Percentiles rank a stretch among this genome's conserved stretches.
Conservation (phyloP, 1,284 basidiomycete species). For the Leccinum fallax region DNA sequence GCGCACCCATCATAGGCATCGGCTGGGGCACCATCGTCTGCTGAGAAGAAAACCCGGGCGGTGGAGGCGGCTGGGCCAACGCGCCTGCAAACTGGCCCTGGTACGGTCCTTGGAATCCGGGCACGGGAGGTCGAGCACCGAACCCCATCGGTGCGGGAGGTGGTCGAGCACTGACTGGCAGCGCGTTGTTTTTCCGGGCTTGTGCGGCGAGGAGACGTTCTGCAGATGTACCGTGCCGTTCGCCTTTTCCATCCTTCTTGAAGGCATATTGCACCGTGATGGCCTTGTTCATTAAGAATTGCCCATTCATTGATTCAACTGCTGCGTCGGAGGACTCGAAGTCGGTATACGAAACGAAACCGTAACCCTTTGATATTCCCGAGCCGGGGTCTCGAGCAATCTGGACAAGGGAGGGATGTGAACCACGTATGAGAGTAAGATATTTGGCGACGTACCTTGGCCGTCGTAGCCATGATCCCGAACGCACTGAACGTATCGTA, state of each 20-base stretch:
- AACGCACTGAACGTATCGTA: constrained; percentile 97
- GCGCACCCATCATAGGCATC: constrained; percentile 42
- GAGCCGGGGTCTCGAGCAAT: constrained; percentile 87
- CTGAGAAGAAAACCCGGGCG: constrained; percentile 70
- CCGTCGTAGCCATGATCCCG: constrained; percentile 90
- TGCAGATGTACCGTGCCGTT: constrained; percentile 93
- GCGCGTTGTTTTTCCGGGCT: constrained; percentile 91
- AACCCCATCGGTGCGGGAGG: constrained; percentile 70
- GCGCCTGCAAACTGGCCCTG: constrained; percentile 89
- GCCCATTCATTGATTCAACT: constrained; percentile 94
- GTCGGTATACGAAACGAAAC: constrained; percentile 95
- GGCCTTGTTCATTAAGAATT: constrained; percentile 98
- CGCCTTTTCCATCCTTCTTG: constrained; percentile 98
- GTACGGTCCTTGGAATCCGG: constrained; percentile 70
- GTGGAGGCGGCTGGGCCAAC: constrained; percentile 69
- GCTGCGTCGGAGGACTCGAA: constrained; percentile 98
- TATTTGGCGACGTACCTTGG: constrained; percentile 68
- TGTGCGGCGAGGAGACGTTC: constrained; percentile 94
- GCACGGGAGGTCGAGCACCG: constrained; percentile 60
- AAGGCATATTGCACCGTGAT: constrained; percentile 97
- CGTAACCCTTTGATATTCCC: constrained; percentile 93
- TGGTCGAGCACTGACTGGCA: constrained; percentile 72
- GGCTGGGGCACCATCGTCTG: constrained; percentile 58
- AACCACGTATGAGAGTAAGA: background rate
- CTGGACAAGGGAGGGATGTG: constrained; percentile 44